Conservation (phyloP, 2,329 filamentous ascomycete genomes). For the Aspergillus aculeatus region DNA sequence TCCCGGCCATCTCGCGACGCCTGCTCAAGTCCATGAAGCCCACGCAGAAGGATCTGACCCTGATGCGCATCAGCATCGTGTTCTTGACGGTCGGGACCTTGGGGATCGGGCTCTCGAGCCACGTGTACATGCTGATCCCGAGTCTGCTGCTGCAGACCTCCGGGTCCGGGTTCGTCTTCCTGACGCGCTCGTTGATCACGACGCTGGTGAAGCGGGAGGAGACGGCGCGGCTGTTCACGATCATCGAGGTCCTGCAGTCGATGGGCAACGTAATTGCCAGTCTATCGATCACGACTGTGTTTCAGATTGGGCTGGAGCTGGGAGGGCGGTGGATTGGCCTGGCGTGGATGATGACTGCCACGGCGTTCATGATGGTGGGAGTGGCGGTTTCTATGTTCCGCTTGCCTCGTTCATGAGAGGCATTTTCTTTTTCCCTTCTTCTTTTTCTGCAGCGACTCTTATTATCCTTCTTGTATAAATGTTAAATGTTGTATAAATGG, state of each 20-base stretch:
- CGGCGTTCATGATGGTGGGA: constrained; percentile 33
- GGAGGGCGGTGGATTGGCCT: constrained; percentile 50
- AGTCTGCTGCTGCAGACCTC: constrained; percentile 50
- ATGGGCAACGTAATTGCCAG: constrained; percentile 50
- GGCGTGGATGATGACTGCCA: constrained; percentile 45
- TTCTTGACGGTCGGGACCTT: constrained; percentile 47
- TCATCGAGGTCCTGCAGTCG: constrained; percentile 50
- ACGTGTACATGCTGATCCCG: constrained; percentile 43
- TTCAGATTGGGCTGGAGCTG: constrained; percentile 48
- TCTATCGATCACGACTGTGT: constrained; percentile 46
- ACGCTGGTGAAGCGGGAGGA: constrained; percentile 50
- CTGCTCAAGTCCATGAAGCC: constrained; percentile 38
- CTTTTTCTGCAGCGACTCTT: neutral
- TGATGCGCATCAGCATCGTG: constrained; percentile 47
- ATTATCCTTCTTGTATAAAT: neutral
- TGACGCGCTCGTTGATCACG: constrained; percentile 49
- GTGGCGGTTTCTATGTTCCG: constrained; percentile 29
- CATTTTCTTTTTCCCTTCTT: too few species aligned
- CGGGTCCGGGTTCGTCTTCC: constrained; percentile 49
- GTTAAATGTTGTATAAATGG: too few species aligned
- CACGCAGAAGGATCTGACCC: constrained; percentile 46
- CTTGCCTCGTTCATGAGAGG: constrained; percentile 19
- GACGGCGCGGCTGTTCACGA: constrained; percentile 50
- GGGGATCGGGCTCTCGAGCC: constrained; percentile 47
- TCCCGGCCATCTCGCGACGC: constrained; percentile 44